These are phyloP conservation scores for Spatholobus suberectus DNA, from an alignment of 306 rosid genomes.

Conservation along the genomic window DNA sequence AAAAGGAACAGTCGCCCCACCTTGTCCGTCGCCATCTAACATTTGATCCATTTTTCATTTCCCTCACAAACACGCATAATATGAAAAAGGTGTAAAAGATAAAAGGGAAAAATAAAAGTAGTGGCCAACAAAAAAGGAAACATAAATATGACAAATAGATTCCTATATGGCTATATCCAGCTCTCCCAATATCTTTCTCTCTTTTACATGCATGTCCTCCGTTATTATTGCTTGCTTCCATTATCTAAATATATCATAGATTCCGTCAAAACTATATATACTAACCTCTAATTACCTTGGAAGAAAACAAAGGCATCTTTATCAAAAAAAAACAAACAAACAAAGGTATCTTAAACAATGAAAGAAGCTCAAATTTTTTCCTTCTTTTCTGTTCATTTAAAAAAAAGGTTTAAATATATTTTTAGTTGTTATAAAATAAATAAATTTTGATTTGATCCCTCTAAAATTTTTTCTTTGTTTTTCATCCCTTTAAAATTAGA, in stretches of 20 bases:
- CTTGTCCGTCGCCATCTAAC: slow-evolving; percentile 52
- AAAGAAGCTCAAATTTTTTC: not conserved
- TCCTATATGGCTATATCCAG: slow-evolving; percentile 50
- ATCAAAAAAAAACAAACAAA: too few relatives aligned
- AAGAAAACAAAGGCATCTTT: slow-evolving; percentile 35
- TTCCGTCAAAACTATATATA: slow-evolving; percentile 6
- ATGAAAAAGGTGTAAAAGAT: slow-evolving; percentile 25
- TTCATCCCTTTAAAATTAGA: too few relatives aligned
- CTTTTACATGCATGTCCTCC: slow-evolving; percentile 32
- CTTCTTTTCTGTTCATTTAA: not conserved
- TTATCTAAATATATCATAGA: slow-evolving; percentile 36
- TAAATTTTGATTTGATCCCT: too few relatives aligned
- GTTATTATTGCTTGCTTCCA: slow-evolving; percentile 55
- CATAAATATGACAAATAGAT: slow-evolving; percentile 58
- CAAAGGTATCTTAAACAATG: slow-evolving; percentile 5
- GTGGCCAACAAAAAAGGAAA: slow-evolving; percentile 50
- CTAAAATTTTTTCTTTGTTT: too few relatives aligned
- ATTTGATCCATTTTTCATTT: slow-evolving; percentile 40
- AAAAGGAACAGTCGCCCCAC: slow-evolving; percentile 51
- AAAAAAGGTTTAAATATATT: too few relatives aligned
- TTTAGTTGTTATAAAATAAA: too few relatives aligned
- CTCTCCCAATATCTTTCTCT: slow-evolving; percentile 33
- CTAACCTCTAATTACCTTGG: slow-evolving; percentile 41
- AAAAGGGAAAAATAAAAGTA: slow-evolving; percentile 10
- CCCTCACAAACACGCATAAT: slow-evolving; percentile 46